phyloP scores from a whole-genome alignment of 2,329 filamentous ascomycete genomes.

The Paramyrothecium sp. region DNA sequence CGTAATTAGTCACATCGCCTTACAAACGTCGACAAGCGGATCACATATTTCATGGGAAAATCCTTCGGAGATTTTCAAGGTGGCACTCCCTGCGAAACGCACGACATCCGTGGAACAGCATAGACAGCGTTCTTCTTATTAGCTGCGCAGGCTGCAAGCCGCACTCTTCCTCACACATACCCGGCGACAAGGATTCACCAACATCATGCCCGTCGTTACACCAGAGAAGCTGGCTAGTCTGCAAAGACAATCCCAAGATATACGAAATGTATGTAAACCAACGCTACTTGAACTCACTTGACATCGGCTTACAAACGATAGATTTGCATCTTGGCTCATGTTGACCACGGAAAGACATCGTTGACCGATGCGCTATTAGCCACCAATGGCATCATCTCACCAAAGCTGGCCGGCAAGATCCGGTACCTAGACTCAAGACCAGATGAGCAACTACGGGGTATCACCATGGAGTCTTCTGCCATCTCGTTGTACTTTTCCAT shows the following conservation, averaged over 20 bases:
- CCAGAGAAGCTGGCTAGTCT: conserved; percentile 88
- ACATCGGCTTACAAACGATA: conserved; percentile 28
- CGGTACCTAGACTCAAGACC: conserved; percentile 94
- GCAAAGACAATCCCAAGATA: conserved; percentile 82
- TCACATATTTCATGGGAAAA: background rate
- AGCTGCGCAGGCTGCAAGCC: background rate
- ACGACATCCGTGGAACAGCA: too few relatives aligned
- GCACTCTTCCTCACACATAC: background rate
- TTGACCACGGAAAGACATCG: conserved; percentile 98
- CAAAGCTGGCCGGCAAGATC: conserved; percentile 96
- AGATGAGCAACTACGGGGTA: conserved; percentile 92
- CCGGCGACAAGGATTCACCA: background rate
- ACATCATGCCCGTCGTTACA: conserved; percentile 84
- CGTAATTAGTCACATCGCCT: conserved; percentile 20
- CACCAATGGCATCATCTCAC: conserved; percentile 98
- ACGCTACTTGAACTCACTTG: background rate
- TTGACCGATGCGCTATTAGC: conserved; percentile 93
- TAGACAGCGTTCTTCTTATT: too few relatives aligned
- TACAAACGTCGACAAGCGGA: background rate
- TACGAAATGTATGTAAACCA: conserved; percentile 76
- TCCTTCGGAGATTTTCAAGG: background rate
- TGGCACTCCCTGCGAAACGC: too few relatives aligned
- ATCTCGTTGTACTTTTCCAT: conserved; percentile 97
- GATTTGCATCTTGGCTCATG: conserved; percentile 95
- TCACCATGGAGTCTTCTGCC: conserved; percentile 99